Evolutionary conservation across 805 yeast species (phyloP).

Genomic region (Yarrowia bubula): DNA sequence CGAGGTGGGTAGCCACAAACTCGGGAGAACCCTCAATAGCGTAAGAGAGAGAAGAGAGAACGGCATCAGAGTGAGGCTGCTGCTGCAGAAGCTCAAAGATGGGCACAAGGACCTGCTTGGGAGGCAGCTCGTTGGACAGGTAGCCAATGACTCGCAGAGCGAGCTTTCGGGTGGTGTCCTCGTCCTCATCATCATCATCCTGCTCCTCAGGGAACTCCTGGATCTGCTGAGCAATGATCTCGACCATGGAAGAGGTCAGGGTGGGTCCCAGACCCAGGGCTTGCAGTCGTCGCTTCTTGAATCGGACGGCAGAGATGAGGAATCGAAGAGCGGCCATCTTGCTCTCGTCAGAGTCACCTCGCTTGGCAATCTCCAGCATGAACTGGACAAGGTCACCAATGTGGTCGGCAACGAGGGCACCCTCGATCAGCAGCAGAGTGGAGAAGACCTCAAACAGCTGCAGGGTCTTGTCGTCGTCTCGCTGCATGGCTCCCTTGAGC

Average conservation of each 20-base stretch:
- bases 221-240: constrained; percentile 70
- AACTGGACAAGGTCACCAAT: constrained; percentile 66
- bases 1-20: constrained; percentile 71
- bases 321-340: constrained; percentile 83
- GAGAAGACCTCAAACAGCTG: constrained; percentile 82
- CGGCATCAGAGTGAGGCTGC: constrained; percentile 60
- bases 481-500: constrained; percentile 66
- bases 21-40: constrained; percentile 95
- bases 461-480: constrained; percentile 71
- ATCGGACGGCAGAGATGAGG: constrained; percentile 71
- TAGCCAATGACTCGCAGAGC: constrained; percentile 78
- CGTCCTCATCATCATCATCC: constrained; percentile 92
- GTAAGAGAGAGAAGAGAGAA: constrained; percentile 73
- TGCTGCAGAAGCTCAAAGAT: constrained; percentile 62
- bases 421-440: constrained; percentile 71
- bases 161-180: constrained; percentile 70
- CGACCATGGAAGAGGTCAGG: constrained; percentile 68
- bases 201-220: constrained; percentile 79
- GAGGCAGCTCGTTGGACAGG: constrained; percentile 82
- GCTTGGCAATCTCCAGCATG: constrained; percentile 61
- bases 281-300: constrained; percentile 76
- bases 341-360: constrained; percentile 68
- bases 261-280: constrained; percentile 81
- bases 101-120: constrained; percentile 84
- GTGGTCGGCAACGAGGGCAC: constrained; percentile 73